Percentiles rank a stretch among this genome's conserved stretches.
Conservation (phyloP, 2,329 filamentous ascomycete genomes). For the Ciborinia camelliae region DNA sequence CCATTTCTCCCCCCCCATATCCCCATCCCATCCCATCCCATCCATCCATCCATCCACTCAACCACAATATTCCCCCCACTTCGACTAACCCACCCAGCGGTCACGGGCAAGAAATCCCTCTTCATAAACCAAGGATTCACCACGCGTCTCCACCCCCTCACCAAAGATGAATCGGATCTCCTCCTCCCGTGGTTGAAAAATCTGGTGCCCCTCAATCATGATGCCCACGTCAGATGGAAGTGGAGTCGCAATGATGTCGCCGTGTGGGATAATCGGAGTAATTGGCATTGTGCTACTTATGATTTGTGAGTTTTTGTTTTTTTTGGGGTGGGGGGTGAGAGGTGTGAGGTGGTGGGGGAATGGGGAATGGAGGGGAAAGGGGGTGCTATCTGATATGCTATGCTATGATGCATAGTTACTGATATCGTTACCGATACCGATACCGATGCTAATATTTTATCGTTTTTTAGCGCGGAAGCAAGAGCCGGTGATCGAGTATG, state of each 20-base stretch:
- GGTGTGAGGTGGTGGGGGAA: neutral
- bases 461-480: too few relatives aligned
- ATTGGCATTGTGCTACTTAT: conserved; percentile 21
- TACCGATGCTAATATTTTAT: too few relatives aligned
- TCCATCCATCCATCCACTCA: neutral
- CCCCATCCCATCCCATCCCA: too few relatives aligned
- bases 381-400: too few relatives aligned
- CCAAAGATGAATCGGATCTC: conserved; percentile 51
- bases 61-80: neutral
- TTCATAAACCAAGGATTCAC: conserved; percentile 49
- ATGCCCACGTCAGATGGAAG: conserved; percentile 53
- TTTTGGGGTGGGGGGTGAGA: too few relatives aligned
- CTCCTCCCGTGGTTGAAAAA: conserved; percentile 38
- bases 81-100: neutral
- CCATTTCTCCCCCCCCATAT: neutral
- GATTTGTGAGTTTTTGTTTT: conserved; percentile 8
- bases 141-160: conserved; percentile 37
- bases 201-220: conserved; percentile 53
- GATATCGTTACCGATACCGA: too few relatives aligned
- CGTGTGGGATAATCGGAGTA: conserved; percentile 60
- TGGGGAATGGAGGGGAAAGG: neutral
- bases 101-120: conserved; percentile 46
- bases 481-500: too few relatives aligned
- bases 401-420: too few relatives aligned
- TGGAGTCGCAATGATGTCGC: conserved; percentile 54